A percentile compares a stretch with the other conserved stretches of the same genome.
These are phyloP conservation scores for Phellinidium pouzarii DNA, from an alignment of 1,284 basidiomycete species.

Conservation along the genomic window DNA sequence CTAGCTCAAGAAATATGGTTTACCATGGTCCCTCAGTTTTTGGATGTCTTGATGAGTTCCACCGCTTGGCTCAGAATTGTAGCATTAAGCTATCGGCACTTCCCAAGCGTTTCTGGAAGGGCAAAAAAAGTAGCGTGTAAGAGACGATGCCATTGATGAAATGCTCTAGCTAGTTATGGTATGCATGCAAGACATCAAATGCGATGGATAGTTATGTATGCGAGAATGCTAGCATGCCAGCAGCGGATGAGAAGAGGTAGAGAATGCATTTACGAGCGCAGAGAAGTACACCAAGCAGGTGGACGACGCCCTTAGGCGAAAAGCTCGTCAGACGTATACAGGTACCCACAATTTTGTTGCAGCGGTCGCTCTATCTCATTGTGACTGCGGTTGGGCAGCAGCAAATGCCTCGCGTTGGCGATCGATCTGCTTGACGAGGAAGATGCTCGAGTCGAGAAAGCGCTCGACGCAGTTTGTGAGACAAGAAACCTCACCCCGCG, in stretches of 20 bases:
- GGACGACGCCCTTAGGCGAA: too few species aligned
- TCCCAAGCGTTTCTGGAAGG: neutral
- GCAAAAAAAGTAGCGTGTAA: neutral
- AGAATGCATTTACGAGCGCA: neutral
- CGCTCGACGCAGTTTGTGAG: slow-evolving; percentile 89
- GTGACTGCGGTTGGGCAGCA: slow-evolving; percentile 21
- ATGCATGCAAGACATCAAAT: neutral
- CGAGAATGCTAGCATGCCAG: neutral
- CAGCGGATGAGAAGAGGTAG: neutral
- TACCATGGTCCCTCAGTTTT: too few species aligned
- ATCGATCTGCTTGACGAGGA: slow-evolving; percentile 80
- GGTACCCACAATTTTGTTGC: too few species aligned
- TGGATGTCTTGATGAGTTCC: too few species aligned
- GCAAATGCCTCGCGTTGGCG: slow-evolving; percentile 36
- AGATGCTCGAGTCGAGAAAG: slow-evolving; percentile 90
- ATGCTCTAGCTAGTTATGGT: neutral
- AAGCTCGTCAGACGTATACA: too few species aligned
- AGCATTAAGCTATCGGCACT: too few species aligned
- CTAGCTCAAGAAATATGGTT: too few species aligned
- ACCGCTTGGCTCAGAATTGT: neutral
- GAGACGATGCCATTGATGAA: neutral
- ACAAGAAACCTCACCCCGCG: slow-evolving; percentile 78
- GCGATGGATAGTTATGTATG: neutral
- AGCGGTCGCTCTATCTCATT: too few species aligned
- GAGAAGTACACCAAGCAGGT: neutral